Percentiles rank a stretch among this genome's conserved stretches.
Evolutionary conservation across 345 rosid genomes (phyloP).

Genomic region (Erysimum cheiranthoides): DNA sequence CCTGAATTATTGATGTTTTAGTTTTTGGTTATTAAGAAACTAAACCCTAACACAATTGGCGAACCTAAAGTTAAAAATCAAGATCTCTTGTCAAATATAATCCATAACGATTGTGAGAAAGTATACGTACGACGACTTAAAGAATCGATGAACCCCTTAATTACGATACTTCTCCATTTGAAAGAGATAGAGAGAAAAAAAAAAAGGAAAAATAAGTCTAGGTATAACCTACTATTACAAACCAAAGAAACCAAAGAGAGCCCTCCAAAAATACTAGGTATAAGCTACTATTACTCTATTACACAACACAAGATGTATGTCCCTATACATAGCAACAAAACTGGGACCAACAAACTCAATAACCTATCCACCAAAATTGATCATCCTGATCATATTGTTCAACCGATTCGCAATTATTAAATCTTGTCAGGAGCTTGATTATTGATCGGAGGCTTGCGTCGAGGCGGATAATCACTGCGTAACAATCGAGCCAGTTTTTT

Average conservation of each 20-base stretch:
- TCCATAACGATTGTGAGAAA: neutral
- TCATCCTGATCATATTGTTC: neutral
- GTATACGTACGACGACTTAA: neutral
- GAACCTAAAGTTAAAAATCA: neutral
- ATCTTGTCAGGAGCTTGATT: neutral
- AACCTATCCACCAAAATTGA: constrained; percentile 8
- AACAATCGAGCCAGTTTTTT: constrained; percentile 20
- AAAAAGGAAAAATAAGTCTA: neutral
- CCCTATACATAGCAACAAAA: constrained; percentile 20
- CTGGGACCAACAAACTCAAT: constrained; percentile 15
- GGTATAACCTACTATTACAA: no score
- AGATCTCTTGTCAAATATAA: neutral
- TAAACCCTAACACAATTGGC: neutral
- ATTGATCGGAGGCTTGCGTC: constrained; percentile 12
- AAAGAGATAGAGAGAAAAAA: neutral
- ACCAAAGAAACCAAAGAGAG: constrained; percentile 4
- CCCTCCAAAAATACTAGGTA: neutral
- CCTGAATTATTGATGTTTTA: neutral
- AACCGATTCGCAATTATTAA: neutral
- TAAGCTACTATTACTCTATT: constrained; percentile 7
- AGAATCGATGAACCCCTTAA: neutral
- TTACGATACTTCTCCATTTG: neutral
- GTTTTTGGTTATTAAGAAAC: neutral
- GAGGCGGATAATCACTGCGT: constrained; percentile 24
- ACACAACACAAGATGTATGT: neutral